Percentiles rank a stretch among this genome's conserved stretches.
phyloP scores from a whole-genome alignment of 1,284 basidiomycete species.

The Ceratorhiza oryzae-sativae region DNA sequence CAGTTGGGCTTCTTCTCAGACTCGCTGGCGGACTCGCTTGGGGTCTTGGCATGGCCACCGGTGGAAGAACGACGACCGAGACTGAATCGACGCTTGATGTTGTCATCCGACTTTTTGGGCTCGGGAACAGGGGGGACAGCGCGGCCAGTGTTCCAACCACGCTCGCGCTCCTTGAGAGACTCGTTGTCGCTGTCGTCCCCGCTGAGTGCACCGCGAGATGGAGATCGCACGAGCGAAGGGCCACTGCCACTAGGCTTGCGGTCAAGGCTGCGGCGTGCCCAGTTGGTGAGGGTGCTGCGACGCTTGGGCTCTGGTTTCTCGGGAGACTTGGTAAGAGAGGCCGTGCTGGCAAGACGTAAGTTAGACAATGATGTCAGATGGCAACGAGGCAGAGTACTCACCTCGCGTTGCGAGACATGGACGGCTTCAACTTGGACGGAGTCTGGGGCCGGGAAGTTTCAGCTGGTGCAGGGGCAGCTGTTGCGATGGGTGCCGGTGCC shows the following conservation, averaged over 20 bases:
- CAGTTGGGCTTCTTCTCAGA: slow-evolving; percentile 33
- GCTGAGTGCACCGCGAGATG: slow-evolving; percentile 10
- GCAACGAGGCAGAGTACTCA: slow-evolving; percentile 29
- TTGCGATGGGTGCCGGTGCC: neutral
- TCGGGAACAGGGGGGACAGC: slow-evolving; percentile 12
- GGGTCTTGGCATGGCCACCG: slow-evolving; percentile 20
- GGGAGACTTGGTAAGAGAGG: slow-evolving; percentile 26
- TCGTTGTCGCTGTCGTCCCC: slow-evolving; percentile 29
- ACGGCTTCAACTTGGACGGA: slow-evolving; percentile 14
- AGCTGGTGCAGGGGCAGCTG: slow-evolving; percentile 1
- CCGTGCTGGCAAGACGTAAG: slow-evolving; percentile 15
- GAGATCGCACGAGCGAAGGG: neutral
- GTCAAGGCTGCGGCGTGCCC: slow-evolving; percentile 20
- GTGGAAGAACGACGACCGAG: slow-evolving; percentile 16
- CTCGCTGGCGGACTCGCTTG: slow-evolving; percentile 12
- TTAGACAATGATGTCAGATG: slow-evolving; percentile 25
- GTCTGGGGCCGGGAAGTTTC: slow-evolving; percentile 3
- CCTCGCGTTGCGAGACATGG: slow-evolving; percentile 28
- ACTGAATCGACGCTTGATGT: slow-evolving; percentile 33
- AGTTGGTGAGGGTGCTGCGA: slow-evolving; percentile 26
- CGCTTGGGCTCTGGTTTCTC: slow-evolving; percentile 34
- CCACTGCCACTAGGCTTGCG: slow-evolving; percentile 13
- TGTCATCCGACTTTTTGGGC: slow-evolving; percentile 31
- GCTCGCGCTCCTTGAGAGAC: slow-evolving; percentile 29
- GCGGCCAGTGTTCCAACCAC: slow-evolving; percentile 24